Evolutionary conservation across 202 grass and related monocot species (phyloP), one percentile per base, ranked within the genome.

Genomic region (Carex arenaria): DNA sequence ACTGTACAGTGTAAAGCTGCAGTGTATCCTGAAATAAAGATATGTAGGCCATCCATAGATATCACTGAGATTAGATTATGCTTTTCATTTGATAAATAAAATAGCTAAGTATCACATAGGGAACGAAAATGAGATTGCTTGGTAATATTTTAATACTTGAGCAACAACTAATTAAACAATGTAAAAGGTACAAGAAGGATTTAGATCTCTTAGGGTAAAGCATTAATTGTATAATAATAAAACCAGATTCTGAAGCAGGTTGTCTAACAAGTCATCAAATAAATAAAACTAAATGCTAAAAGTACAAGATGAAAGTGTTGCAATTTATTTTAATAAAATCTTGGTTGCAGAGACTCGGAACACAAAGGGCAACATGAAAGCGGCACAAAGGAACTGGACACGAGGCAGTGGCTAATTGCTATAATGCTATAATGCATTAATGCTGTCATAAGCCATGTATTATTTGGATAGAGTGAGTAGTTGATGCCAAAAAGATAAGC

Each of bases 401-500:
- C 19, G 15, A 34, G 52, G 59, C 6, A 52, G 8, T 19, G 28
- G 30, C 53, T 59, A 77, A 59, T 36, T 77, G 73, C 52, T 77
- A 47, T 47, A 6, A 42, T 77, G 73, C 52, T 77, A 47, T 47
- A 6, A 42, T 42, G 7, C 1, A 8, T 10, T 45, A 38, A 75
- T 75, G 71, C 47, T 78, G 53, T 32, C 73, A 38, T 36, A 19
- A 78, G 73, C 53, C 15, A 57, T 36, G 17, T 59, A 78, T 59
- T 78, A 78, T 56, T 78, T 59, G 73, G 73, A 78, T 59, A 78
- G 73, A 77, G 52, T 19, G 73, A 77, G 52, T 19, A 60, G 53
- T 78, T 78, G 73, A 59, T 59, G 30, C 53, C 51, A 76, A 76
- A 74, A 76, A 76, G 47, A 55, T 43, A 43, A 70, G 36, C 38